Percentiles rank a stretch among this genome's conserved stretches.
Evolutionary conservation across 805 yeast species (phyloP).

Genomic region (Saturnispora saitoi): DNA sequence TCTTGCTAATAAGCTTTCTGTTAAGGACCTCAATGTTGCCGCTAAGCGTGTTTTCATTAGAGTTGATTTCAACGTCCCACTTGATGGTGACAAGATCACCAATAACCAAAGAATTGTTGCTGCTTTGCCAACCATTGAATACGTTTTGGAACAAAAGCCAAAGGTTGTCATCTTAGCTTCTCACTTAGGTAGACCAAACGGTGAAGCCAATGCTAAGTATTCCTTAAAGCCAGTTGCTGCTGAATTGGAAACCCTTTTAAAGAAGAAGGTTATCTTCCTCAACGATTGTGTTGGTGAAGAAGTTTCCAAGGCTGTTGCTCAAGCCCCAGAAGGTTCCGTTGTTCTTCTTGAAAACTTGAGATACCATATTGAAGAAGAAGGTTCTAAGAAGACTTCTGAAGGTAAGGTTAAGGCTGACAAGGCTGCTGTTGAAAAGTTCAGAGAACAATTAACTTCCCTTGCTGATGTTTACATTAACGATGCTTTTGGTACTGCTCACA

Average conservation of each 20-base stretch:
- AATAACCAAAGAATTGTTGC: constrained; percentile 99
- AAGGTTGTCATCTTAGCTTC: constrained; percentile 89
- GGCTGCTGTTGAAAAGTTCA: constrained; percentile 78
- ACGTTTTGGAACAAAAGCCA: constrained; percentile 86
- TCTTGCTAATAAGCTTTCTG: constrained; percentile 85
- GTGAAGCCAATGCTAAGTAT: constrained; percentile 77
- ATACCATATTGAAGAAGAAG: constrained; percentile 97
- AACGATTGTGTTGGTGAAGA: constrained; percentile 88
- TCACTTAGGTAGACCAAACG: constrained; percentile 99
- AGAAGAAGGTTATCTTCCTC: constrained; percentile 70
- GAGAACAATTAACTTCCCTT: constrained; percentile 79
- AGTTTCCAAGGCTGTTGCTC: constrained; percentile 71
- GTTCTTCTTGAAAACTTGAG: constrained; percentile 94
- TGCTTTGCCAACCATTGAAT: constrained; percentile 96
- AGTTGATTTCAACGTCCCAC: constrained; percentile 93
- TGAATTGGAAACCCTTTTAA: constrained; percentile 76
- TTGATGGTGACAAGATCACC: constrained; percentile 94
- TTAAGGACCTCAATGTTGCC: constrained; percentile 77
- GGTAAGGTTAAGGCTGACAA: constrained; percentile 87
- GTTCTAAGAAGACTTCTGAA: constrained; percentile 77
- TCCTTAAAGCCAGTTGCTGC: constrained; percentile 89
- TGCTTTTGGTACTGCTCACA: constrained; percentile 99
- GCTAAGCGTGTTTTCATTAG: constrained; percentile 97
- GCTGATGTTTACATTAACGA: constrained; percentile 98
- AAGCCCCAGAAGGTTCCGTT: constrained; percentile 70